Evolutionary conservation across 495 filamentous ascomycete genomes (phyloP), one percentile per base, ranked within the genome.

Genomic region (Annulohypoxylon moriforme): DNA sequence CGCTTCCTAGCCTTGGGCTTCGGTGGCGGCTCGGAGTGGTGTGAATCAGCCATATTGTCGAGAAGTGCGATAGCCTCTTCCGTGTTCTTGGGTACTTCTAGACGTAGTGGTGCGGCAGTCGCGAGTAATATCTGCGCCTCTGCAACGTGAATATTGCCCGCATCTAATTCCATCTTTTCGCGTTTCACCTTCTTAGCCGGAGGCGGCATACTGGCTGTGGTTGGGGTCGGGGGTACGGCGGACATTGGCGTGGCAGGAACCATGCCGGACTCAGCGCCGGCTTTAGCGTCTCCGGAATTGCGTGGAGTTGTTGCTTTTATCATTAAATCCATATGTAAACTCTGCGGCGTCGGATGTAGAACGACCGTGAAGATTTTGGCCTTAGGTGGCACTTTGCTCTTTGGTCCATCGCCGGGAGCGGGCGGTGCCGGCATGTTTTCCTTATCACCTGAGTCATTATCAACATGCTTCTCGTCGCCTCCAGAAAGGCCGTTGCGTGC

Each of bases 1-100:
- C 95, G 88, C 85, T 99, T 98, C 64, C 96, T 87, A 24, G 89
- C 88, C 83, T 97, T 98, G 14, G 93, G 94, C 57, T 91, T 85
- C 1, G 96, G 95, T 31, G 92, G 89, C 31, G 88, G 84, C 60
- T 90, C 85, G 13, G 85, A 85, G 74, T 98, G 93, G 10, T 92
- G 87, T 1, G 94, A 91, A 80, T 94, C 90, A 53, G 87, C 83
- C 74, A 96, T 80, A 50, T 93, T 68, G 4, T 24, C 86, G 5
- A 98, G 83, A 10, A 95, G 81, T 16, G 82, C 82, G 44, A 93
- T 88, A 0, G 88, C 86, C 64, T 93, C 91, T 44, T 90, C 86
- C 11, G 89, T 80, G 70, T 81, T 90, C 63, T 87, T 85, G 10
- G 91, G 90, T 0, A 93, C 89, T 6, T 94, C 91, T 27, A 99